Evolutionary conservation across 2,329 filamentous ascomycete genomes (phyloP).

Genomic region (Rosellinia necatrix): DNA sequence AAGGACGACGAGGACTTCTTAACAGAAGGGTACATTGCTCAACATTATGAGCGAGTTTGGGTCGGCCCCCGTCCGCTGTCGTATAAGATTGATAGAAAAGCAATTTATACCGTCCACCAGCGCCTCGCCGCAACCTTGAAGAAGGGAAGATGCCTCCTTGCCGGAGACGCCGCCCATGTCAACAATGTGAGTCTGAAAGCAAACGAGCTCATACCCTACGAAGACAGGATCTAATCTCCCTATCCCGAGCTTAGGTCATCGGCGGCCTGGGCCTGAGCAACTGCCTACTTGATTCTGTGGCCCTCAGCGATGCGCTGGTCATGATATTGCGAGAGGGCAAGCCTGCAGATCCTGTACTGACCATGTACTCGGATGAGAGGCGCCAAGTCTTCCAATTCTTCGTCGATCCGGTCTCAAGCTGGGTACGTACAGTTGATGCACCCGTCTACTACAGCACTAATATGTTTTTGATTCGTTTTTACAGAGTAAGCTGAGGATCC

Average conservation of each 20-base stretch:
- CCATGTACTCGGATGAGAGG: background rate
- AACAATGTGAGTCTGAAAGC: background rate
- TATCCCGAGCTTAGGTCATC: background rate
- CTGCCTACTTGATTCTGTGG: background rate
- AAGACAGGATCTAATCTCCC: background rate
- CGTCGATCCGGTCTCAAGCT: background rate
- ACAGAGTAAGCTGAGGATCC: background rate
- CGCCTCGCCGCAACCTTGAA: background rate
- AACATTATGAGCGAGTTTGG: background rate
- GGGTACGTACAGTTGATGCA: background rate
- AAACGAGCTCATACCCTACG: background rate
- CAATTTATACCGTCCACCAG: background rate
- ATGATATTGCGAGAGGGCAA: background rate
- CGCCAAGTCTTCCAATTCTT: background rate
- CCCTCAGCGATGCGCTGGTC: background rate
- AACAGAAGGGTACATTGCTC: background rate
- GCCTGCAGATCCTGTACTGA: background rate
- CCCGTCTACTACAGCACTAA: background rate
- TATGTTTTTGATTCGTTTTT: background rate
- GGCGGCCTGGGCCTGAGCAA: background rate
- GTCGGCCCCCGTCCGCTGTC: background rate
- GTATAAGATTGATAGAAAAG: background rate
- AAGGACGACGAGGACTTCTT: background rate
- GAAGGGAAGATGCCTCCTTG: background rate
- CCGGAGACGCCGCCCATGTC: background rate